Evolutionary conservation across 1,139 yeast genomes (phyloP).

Genomic region (Yamadazyma diospyri): DNA sequence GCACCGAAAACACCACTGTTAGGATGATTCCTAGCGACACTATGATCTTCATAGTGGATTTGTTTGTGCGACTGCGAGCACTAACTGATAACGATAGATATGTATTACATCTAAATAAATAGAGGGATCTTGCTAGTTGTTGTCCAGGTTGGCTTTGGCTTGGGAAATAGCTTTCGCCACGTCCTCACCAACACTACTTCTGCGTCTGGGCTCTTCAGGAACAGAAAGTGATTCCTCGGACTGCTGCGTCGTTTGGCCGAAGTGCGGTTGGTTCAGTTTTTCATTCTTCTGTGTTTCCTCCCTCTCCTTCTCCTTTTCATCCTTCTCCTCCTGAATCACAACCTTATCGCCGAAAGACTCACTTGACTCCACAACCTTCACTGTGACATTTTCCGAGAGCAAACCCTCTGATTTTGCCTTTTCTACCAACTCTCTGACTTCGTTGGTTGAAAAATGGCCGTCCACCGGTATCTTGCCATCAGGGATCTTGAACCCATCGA

Average conservation of each 20-base stretch:
- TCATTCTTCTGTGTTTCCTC: neutral
- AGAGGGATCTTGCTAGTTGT: neutral
- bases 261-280: neutral
- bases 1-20: constrained; percentile 11
- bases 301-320: constrained; percentile 6
- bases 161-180: constrained; percentile 5
- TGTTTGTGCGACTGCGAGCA: neutral
- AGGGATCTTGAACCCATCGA: constrained; percentile 38
- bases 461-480: constrained; percentile 39
- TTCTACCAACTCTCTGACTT: constrained; percentile 27
- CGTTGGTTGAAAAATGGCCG: constrained; percentile 38
- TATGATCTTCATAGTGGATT: too few species aligned
- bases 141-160: constrained; percentile 1
- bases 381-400: constrained; percentile 23
- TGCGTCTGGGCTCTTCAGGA: neutral
- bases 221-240: neutral
- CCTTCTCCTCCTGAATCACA: constrained; percentile 10
- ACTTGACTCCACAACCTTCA: constrained; percentile 23
- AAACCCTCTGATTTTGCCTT: constrained; percentile 31
- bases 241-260: neutral
- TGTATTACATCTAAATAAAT: too few species aligned
- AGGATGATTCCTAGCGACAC: constrained; percentile 10
- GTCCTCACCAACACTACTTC: constrained; percentile 6
- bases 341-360: constrained; percentile 18
- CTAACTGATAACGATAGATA: too few species aligned